Base-by-base conservation (phyloP, 306 rosid species). In the Trichosanthes truncata region DNA sequence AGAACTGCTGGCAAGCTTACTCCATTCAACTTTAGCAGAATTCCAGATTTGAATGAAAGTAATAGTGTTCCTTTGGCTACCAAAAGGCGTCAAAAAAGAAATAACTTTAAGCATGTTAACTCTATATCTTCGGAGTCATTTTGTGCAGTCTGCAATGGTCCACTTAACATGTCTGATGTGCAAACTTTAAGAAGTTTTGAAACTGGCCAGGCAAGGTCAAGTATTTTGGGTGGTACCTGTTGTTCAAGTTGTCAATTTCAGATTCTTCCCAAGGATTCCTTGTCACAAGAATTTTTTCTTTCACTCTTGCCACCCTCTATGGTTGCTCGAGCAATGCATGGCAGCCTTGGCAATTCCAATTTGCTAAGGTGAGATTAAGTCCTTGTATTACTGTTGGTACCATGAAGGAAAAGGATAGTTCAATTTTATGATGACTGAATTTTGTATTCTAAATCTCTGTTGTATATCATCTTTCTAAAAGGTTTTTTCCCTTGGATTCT, bases 1-100 rank as follows among this genome's bases (percentile, higher is more conserved):
- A 91, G 97, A 87, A 94, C 98, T 65, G 97, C 98, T 1, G 95
- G 92, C 78, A 94, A 94, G 89, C 97, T 94, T 63, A 89, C 89
- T 78, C 98, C 98, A 23, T 94, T 94, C 78, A 93, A 88, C 53
- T 94, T 94, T 86, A 94, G 93, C 83, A 82, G 91, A 87, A 89
- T 94, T 84, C 97, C 91, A 0, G 97, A 90, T 86, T 85, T 84
- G 21, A 21, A 78, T 72, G 97, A 91, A 86, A 82, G 85, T 63
- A 87, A 86, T 63, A 84, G 86, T 76, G 92, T 89, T 78, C 90
- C 95, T 45, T 82, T 88, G 90, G 95, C 95, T 81, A 86, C 90
- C 67, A 87, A 79, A 78, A 92, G 97, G 87, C 97, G 95, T 71
- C 97, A 89, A 80, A 89, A 92, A 89, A 92, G 97, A 91, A 86